Conservation (phyloP, 108 stramenopile species). For the Nitzschia sp. region DNA sequence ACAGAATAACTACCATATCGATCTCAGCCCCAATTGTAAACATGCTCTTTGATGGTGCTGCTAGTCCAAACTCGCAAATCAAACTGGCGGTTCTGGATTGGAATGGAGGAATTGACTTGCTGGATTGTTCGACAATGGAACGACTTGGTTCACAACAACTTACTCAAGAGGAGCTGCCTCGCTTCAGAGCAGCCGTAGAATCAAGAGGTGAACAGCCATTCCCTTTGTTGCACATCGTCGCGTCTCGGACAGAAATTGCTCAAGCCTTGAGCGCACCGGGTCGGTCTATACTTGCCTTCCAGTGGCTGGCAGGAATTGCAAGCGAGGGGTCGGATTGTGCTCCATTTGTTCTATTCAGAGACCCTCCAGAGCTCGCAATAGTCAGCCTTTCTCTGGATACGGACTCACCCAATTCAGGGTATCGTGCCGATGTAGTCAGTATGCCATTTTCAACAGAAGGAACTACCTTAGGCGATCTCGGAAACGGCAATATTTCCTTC, state of each 20-base stretch:
- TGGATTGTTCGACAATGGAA: conserved; percentile 57
- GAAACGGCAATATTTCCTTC: conserved; percentile 19
- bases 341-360: conserved; percentile 18
- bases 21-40: conserved; percentile 42
- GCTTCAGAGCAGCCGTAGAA: conserved; percentile 1
- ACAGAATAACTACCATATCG: conserved; percentile 30
- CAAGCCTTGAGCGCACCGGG: no score
- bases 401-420: neutral
- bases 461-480: conserved; percentile 19
- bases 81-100: conserved; percentile 67
- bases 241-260: conserved; percentile 17
- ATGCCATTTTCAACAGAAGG: conserved; percentile 28
- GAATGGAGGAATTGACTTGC: conserved; percentile 66
- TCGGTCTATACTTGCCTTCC: neutral
- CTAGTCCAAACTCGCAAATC: neutral
- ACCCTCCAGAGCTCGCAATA: conserved; percentile 4
- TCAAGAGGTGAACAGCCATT: conserved; percentile 1
- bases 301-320: conserved; percentile 13
- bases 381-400: conserved; percentile 9
- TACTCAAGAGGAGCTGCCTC: conserved; percentile 23
- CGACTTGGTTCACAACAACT: conserved; percentile 39
- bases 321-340: neutral
- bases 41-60: conserved; percentile 14
- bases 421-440: conserved; percentile 1
- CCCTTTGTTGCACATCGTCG: conserved; percentile 9